These are phyloP conservation scores for Populus nigra DNA, from an alignment of 345 rosid genomes.

Conservation along the genomic window DNA sequence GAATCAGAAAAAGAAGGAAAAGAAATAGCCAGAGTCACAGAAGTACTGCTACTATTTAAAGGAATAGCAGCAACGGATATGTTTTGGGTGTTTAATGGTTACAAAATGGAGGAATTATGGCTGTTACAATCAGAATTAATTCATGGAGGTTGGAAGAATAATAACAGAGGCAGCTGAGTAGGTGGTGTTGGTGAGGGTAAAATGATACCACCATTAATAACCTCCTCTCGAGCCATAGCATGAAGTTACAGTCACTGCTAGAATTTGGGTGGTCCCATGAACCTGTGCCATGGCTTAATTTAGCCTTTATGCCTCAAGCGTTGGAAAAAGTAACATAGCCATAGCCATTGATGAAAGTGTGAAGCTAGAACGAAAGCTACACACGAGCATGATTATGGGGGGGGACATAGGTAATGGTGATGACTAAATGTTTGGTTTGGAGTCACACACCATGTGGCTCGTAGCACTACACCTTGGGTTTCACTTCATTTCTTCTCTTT, in stretches of 20 bases:
- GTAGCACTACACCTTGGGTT: slow-evolving; percentile 24
- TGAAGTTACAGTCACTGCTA: not conserved
- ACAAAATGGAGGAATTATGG: not conserved
- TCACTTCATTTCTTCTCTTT: not conserved
- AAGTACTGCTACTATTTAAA: no score
- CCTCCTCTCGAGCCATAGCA: not conserved
- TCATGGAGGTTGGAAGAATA: not conserved
- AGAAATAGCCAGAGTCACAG: not conserved
- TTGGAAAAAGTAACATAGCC: not conserved
- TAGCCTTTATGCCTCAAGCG: not conserved
- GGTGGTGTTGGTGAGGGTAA: not conserved
- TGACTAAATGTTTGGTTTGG: not conserved
- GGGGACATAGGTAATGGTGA: not conserved
- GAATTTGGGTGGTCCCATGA: not conserved
- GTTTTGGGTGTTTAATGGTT: not conserved
- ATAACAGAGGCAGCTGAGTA: not conserved
- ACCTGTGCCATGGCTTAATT: not conserved
- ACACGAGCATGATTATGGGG: not conserved
- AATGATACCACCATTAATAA: not conserved
- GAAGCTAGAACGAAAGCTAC: not conserved
- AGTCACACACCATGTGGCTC: slow-evolving; percentile 14
- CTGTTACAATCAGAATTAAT: not conserved
- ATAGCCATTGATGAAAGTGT: not conserved
- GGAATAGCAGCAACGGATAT: no score
- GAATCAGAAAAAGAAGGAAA: no score